Conservation (phyloP, 371 early-diverging fungal genomes). For the Apophysomyces ossiformis region DNA sequence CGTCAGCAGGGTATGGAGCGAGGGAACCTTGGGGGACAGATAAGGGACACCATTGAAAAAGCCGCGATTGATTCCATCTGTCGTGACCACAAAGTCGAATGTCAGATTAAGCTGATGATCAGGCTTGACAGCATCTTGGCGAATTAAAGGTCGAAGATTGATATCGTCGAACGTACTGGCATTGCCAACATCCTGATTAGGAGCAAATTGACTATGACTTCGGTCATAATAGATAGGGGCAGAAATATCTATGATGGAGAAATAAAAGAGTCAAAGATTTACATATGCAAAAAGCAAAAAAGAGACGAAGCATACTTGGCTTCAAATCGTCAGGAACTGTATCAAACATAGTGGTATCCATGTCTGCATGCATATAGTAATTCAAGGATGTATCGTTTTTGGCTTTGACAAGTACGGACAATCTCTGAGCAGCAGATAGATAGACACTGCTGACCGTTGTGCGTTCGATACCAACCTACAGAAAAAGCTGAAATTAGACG, state of each 20-base stretch:
- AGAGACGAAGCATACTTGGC: constrained; percentile 36
- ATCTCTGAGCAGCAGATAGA: constrained; percentile 72
- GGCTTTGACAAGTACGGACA: constrained; percentile 75
- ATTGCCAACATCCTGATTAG: constrained; percentile 39
- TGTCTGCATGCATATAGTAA: constrained; percentile 75
- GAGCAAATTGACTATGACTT: constrained; percentile 36
- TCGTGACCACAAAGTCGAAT: constrained; percentile 66
- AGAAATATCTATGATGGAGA: constrained; percentile 41
- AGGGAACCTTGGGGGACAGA: constrained; percentile 67
- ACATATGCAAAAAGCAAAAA: background rate
- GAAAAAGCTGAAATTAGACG: background rate
- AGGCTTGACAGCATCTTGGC: constrained; percentile 42
- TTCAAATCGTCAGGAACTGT: constrained; percentile 56
- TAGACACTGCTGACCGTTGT: constrained; percentile 58
- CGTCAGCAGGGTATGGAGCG: constrained; percentile 70
- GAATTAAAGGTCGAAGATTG: constrained; percentile 42
- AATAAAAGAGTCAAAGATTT: background rate
- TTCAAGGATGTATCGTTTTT: constrained; percentile 65
- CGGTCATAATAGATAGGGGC: constrained; percentile 60
- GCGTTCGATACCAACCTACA: constrained; percentile 55
- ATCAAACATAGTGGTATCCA: constrained; percentile 82
- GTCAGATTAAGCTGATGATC: constrained; percentile 60
- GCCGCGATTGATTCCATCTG: constrained; percentile 81
- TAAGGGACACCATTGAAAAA: constrained; percentile 83
- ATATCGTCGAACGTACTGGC: constrained; percentile 56